Conservation (phyloP, 768 basidiomycete genomes). For the Peribolospora baueri region DNA sequence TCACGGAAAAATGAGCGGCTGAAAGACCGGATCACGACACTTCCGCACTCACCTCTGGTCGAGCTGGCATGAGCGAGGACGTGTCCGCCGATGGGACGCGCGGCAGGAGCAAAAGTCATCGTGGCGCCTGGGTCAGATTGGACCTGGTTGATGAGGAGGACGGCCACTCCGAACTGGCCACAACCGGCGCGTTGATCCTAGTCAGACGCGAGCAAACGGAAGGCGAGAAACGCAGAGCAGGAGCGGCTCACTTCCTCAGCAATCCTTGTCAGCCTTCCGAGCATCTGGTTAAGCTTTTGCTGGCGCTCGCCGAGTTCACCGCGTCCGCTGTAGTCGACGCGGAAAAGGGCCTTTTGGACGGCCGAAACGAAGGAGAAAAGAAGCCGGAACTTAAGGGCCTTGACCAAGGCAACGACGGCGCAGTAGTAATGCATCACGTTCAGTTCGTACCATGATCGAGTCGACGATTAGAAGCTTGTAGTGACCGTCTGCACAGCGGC, state of each 20-base stretch:
- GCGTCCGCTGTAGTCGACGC: constrained; percentile 58
- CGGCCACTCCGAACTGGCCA: constrained; percentile 24
- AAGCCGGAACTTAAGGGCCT: constrained; percentile 27
- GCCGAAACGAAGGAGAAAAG: constrained; percentile 24
- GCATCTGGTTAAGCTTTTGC: constrained; percentile 89
- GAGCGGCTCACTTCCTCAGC: constrained; percentile 48
- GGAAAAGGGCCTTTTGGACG: constrained; percentile 20
- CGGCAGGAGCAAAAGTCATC: constrained; percentile 84
- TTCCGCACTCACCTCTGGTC: background rate
- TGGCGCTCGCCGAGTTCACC: constrained; percentile 70
- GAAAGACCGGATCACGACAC: too few species aligned
- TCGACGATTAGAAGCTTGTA: constrained; percentile 39
- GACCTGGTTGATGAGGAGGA: constrained; percentile 18
- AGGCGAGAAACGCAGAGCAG: background rate
- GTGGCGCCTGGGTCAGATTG: constrained; percentile 82
- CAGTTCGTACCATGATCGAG: constrained; percentile 44
- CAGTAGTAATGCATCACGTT: too few species aligned
- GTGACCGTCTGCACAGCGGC: constrained; percentile 9
- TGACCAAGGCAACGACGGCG: too few species aligned
- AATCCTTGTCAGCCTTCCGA: constrained; percentile 70
- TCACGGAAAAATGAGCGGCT: too few species aligned
- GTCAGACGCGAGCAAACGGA: constrained; percentile 1
- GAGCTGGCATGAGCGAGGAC: constrained; percentile 7
- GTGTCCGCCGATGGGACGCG: constrained; percentile 17
- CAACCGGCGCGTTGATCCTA: background rate